These are phyloP conservation scores for Mycena belliarum DNA, from an alignment of 768 basidiomycete species.

Conservation along the genomic window DNA sequence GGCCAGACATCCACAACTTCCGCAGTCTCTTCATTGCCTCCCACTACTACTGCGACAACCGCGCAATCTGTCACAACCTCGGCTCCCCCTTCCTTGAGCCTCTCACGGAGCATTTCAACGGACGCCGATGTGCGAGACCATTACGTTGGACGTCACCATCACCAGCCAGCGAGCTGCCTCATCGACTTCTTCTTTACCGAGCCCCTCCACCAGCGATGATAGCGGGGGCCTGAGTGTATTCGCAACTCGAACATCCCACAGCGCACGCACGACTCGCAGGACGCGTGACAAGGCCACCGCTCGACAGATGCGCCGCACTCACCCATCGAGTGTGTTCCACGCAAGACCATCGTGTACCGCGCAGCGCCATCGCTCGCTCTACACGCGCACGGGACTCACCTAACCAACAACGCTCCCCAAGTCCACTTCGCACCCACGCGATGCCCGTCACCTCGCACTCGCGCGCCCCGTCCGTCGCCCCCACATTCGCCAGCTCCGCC, in stretches of 20 bases:
- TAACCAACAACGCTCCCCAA: no score
- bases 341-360: no score
- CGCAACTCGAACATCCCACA: no score
- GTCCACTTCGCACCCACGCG: constrained; percentile 69
- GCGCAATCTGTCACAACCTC: neutral
- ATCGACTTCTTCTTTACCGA: constrained; percentile 25
- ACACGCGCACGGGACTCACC: no score
- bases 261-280: no score
- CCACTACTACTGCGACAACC: constrained; percentile 3
- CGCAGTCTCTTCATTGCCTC: neutral
- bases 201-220: constrained; percentile 1
- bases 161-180: constrained; percentile 16
- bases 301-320: constrained; percentile 76
- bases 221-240: constrained; percentile 39
- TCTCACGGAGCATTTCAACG: constrained; percentile 22
- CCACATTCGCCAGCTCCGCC: constrained; percentile 46
- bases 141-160: constrained; percentile 28
- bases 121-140: constrained; percentile 22
- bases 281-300: constrained; percentile 78
- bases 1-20: no score
- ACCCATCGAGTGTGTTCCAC: constrained; percentile 89
- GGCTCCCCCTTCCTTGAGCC: constrained; percentile 1
- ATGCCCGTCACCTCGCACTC: constrained; percentile 66
- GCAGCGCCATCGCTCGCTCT: no score
- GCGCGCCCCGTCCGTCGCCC: constrained; percentile 45